A percentile compares a stretch with the other conserved stretches of the same genome.
Conservation (phyloP, 208 protist genomes). For the Crithidia sp. region DNA sequence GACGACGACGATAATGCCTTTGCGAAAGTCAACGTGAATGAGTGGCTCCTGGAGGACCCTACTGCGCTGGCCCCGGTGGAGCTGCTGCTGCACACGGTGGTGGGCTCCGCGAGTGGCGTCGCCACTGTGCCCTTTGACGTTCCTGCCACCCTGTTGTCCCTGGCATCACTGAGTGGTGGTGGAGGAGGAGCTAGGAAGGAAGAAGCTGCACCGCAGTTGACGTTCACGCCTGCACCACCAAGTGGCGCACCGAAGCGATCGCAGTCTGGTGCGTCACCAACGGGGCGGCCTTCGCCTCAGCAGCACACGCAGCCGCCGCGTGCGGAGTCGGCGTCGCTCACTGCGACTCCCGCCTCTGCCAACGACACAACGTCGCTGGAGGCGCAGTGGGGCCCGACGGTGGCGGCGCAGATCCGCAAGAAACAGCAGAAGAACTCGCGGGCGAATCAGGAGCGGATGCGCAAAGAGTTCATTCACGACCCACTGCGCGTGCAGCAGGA, state of each 20-base stretch:
- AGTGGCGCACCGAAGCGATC: not conserved
- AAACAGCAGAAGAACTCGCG: constrained; percentile 75
- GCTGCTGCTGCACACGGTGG: constrained; percentile 48
- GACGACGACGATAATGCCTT: constrained; percentile 53
- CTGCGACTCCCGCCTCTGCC: not conserved
- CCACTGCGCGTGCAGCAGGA: constrained; percentile 69
- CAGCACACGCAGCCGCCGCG: not conserved
- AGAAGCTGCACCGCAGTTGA: not conserved
- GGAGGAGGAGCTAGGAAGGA: not conserved
- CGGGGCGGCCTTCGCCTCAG: not conserved
- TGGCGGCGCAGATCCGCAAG: constrained; percentile 67
- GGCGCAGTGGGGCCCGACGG: constrained; percentile 58
- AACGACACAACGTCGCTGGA: constrained; percentile 13
- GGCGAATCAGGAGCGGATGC: constrained; percentile 54
- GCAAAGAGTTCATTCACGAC: constrained; percentile 70
- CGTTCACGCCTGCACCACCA: not conserved
- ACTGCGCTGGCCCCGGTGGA: constrained; percentile 25
- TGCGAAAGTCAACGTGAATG: constrained; percentile 51
- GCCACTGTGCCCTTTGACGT: constrained; percentile 25
- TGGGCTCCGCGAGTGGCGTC: constrained; percentile 29
- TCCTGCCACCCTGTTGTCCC: not conserved
- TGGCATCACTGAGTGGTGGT: not conserved
- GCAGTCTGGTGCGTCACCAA: not conserved
- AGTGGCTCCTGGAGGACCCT: constrained; percentile 26
- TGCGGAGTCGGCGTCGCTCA: not conserved